Evolutionary conservation across 495 filamentous ascomycete species (phyloP), one percentile per base, ranked within the genome.

Genomic region (Neurospora sp.): DNA sequence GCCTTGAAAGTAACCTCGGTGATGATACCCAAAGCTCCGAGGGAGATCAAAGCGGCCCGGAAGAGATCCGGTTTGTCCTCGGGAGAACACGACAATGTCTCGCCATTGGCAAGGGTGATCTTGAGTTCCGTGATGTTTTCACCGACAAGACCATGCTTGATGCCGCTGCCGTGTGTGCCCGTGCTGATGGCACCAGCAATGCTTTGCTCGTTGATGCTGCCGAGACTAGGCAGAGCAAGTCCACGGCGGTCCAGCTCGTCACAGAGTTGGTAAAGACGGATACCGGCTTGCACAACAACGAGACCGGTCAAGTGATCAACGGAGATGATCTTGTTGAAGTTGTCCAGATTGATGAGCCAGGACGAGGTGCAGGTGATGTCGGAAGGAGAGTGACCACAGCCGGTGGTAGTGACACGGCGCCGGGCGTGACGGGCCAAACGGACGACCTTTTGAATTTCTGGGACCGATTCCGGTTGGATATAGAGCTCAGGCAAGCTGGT

Each of bases 271-370:
- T 86, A 86, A 61, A 99, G 82, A 70, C 94, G 85, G 72, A 98
- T 97, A 1, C 96, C 96, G 4, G 91, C 91, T 82, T 98, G 86
- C 74, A 97, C 88, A 31, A 89, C 88, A n/a, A 96, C 87, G 38
- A 90, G 78, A 41, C 89, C 84, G 14, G 85, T 91, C 22, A 86
- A 83, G 41, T 79, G 80, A 73, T 95, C 89, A 68, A 97, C 83
- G 14, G 88, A 82, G 61, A 96, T 75, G 44, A 98, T 87, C 39
- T 86, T 84, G 80, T 88, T 89, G 85, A 91, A 94, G 75, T 89
- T 82, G 83, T 98, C 95, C 16, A 99, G 89, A 77, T 97, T 98
- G 74, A 98, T 86, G 77, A 98, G 89, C 96, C 96, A 99, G 18
- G 91, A 91, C 0, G 93, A 96, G 35, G 95, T 97, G 82, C 94